Conservation (phyloP, 2,329 filamentous ascomycete genomes). For the Dactylellina parvicollis region DNA sequence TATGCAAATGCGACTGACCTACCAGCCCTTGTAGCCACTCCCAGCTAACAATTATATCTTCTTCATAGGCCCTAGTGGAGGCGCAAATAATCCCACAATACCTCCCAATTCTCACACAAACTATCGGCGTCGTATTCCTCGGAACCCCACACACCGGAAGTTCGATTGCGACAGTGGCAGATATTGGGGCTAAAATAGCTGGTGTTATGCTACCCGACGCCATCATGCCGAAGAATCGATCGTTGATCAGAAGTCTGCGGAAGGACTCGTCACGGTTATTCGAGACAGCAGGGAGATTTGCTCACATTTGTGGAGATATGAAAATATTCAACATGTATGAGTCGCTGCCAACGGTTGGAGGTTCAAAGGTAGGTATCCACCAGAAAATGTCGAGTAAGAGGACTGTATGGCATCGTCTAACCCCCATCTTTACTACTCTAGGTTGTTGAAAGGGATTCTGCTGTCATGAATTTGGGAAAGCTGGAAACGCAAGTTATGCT, state of each 20-base stretch:
- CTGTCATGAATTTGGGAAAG: conserved; percentile 42
- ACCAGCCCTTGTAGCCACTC: neutral
- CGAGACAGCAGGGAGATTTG: conserved; percentile 43
- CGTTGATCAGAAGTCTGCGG: conserved; percentile 39
- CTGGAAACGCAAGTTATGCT: conserved; percentile 49
- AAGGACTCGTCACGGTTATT: conserved; percentile 43
- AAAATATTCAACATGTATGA: conserved; percentile 52
- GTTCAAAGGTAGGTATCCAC: conserved; percentile 22
- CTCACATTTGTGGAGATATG: conserved; percentile 42
- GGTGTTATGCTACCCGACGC: conserved; percentile 42
- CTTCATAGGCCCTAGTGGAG: conserved; percentile 37
- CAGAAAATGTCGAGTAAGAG: no score
- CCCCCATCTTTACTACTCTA: neutral
- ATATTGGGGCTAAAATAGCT: conserved; percentile 42
- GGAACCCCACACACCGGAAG: conserved; percentile 46
- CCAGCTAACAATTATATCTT: neutral
- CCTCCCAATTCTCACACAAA: conserved; percentile 43
- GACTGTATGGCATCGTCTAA: no score
- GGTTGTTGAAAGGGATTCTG: conserved; percentile 43
- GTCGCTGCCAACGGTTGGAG: conserved; percentile 27
- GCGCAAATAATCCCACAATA: conserved; percentile 45
- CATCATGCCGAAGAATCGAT: conserved; percentile 43
- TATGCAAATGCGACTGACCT: neutral
- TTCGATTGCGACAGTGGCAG: conserved; percentile 31
- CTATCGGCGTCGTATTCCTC: conserved; percentile 45